Conservation (phyloP, 169 alveolate genomes). For the Amoebophrya sp. region DNA sequence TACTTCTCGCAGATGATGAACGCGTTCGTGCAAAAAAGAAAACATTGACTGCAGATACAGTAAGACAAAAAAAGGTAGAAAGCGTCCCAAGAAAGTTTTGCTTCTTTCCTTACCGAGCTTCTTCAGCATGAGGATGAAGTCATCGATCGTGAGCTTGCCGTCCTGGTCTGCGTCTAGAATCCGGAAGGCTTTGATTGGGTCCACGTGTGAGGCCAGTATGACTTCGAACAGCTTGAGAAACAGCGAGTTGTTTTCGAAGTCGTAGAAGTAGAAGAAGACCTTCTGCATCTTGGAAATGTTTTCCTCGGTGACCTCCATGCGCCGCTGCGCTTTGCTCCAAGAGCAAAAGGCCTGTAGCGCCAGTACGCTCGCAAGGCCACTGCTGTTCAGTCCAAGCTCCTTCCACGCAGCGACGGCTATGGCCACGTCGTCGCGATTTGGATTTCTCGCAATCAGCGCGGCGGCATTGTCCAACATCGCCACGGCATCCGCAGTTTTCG, state of each 20-base stretch:
- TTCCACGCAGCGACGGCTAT: neutral
- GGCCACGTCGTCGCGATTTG: conserved; percentile 1
- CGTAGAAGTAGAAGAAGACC: conserved; percentile 18
- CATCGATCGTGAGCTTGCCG: neutral
- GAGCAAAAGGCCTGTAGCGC: neutral
- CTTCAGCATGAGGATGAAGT: neutral
- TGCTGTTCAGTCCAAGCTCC: neutral
- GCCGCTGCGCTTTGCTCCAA: neutral
- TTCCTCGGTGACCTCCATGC: neutral
- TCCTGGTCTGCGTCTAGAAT: neutral
- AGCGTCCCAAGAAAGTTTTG: no score
- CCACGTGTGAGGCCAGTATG: neutral
- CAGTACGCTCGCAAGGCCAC: neutral
- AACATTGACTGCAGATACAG: no score
- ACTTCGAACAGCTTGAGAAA: neutral
- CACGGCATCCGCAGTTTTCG: neutral
- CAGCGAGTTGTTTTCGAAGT: conserved; percentile 12
- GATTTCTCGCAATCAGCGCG: neutral
- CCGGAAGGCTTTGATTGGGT: neutral
- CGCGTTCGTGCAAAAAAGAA: no score
- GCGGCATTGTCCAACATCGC: neutral
- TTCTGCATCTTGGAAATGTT: neutral
- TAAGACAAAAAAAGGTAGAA: no score
- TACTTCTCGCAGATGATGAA: no score
- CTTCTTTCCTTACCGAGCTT: no score